These are phyloP conservation scores for Clonostachys sp. DNA, from an alignment of 2,329 filamentous ascomycete genomes.

Conservation along the genomic window DNA sequence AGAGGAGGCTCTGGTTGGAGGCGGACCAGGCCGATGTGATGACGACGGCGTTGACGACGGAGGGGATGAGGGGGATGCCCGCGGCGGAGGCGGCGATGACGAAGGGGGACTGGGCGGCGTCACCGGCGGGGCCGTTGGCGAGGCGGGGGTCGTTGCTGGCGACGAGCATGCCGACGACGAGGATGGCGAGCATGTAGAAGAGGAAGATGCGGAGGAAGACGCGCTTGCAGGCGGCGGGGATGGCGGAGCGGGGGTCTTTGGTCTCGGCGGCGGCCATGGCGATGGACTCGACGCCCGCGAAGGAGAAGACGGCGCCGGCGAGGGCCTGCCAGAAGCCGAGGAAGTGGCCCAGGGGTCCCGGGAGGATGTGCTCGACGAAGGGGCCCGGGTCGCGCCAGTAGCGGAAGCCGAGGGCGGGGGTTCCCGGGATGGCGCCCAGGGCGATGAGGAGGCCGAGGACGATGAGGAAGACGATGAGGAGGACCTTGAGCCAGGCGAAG, in stretches of 20 bases:
- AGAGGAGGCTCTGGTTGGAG: constrained; percentile 60
- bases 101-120: constrained; percentile 52
- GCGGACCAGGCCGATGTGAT: constrained; percentile 68
- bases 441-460: constrained; percentile 59
- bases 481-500: constrained; percentile 50
- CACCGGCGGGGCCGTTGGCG: constrained; percentile 31
- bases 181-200: constrained; percentile 68
- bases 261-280: constrained; percentile 60
- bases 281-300: constrained; percentile 60
- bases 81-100: constrained; percentile 69
- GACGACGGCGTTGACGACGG: constrained; percentile 73
- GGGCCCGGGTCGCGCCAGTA: constrained; percentile 69
- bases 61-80: constrained; percentile 62
- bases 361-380: constrained; percentile 60
- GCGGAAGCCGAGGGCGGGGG: constrained; percentile 56
- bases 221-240: constrained; percentile 69
- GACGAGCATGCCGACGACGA: constrained; percentile 67
- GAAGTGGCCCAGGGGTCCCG: constrained; percentile 19
- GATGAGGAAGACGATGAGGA: constrained; percentile 57
- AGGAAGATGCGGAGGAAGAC: constrained; percentile 69
- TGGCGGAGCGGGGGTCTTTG: constrained; percentile 54
- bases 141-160: constrained; percentile 53
- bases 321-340: constrained; percentile 55
- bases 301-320: constrained; percentile 62
- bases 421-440: constrained; percentile 55